Evolutionary conservation across 2,329 filamentous ascomycete species (phyloP).

Genomic region (Ceratocystis variospora): DNA sequence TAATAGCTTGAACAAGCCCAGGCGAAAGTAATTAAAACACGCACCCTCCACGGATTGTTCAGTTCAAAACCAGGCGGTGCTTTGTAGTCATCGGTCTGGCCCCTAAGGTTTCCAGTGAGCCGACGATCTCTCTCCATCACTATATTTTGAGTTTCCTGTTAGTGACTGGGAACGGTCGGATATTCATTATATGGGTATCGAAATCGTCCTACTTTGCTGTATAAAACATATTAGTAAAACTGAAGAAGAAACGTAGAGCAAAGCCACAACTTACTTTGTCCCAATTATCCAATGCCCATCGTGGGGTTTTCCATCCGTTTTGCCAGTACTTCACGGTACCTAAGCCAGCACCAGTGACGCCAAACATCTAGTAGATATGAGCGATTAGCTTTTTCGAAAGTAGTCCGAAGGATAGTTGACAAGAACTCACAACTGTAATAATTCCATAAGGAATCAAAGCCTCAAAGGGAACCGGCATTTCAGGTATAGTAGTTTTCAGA

Average conservation of each 20-base stretch:
- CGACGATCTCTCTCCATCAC: conserved; percentile 54
- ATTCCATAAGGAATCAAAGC: conserved; percentile 51
- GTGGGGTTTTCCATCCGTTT: conserved; percentile 47
- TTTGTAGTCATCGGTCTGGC: conserved; percentile 41
- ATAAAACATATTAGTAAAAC: conserved; percentile 24
- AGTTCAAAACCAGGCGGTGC: conserved; percentile 48
- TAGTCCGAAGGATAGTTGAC: conserved; percentile 14
- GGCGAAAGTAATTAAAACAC: conserved; percentile 19
- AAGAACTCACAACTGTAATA: conserved; percentile 42
- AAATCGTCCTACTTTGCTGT: conserved; percentile 40
- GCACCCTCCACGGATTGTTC: conserved; percentile 50
- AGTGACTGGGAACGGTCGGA: background rate
- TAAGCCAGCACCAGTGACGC: conserved; percentile 44
- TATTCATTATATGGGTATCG: background rate
- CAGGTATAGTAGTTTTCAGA: conserved; percentile 20
- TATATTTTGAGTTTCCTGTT: conserved; percentile 24
- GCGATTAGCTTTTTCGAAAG: conserved; percentile 21
- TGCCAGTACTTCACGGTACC: conserved; percentile 42
- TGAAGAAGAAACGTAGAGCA: background rate
- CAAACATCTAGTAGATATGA: conserved; percentile 43
- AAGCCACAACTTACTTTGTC: conserved; percentile 37
- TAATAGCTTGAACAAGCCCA: background rate
- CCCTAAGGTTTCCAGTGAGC: conserved; percentile 45
- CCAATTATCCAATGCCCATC: conserved; percentile 49
- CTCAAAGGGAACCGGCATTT: conserved; percentile 52